Evolutionary conservation across 495 filamentous ascomycete species (phyloP).

Genomic region (Penicillium malachiteum): DNA sequence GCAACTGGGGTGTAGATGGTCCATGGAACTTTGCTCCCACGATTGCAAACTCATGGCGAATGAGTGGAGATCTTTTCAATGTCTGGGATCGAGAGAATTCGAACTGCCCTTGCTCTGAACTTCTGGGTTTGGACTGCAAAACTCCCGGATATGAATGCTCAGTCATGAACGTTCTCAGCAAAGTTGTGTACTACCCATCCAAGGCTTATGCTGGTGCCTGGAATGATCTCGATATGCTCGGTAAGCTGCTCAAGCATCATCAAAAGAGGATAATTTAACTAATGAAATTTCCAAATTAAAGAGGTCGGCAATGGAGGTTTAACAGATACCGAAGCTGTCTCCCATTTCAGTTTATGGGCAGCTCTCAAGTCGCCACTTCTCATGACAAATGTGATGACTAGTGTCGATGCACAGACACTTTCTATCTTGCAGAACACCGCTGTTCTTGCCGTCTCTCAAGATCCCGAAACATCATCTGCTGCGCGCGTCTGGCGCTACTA

Average conservation of each 20-base stretch:
- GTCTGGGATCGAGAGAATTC: constrained; percentile 27
- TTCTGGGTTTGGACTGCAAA: constrained; percentile 41
- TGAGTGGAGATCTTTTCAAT: constrained; percentile 45
- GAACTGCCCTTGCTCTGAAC: constrained; percentile 39
- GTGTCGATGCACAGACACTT: constrained; percentile 25
- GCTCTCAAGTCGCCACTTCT: constrained; percentile 36
- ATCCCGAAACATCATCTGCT: constrained; percentile 36
- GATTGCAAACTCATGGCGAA: constrained; percentile 59
- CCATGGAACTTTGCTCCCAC: constrained; percentile 57
- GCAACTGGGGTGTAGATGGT: constrained; percentile 53
- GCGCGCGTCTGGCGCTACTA: constrained; percentile 41
- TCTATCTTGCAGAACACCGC: constrained; percentile 43
- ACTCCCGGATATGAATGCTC: constrained; percentile 56
- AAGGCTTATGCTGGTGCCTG: constrained; percentile 33
- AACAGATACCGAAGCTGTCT: constrained; percentile 38
- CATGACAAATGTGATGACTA: constrained; percentile 33
- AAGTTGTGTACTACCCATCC: constrained; percentile 37
- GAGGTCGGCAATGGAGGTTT: constrained; percentile 63
- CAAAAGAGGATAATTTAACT: neutral
- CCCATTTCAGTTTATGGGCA: constrained; percentile 39
- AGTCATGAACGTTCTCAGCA: constrained; percentile 52
- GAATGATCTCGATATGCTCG: constrained; percentile 56
- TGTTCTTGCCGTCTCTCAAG: constrained; percentile 47
- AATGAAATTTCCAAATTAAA: constrained; percentile 31
- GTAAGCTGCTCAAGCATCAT: constrained; percentile 3